phyloP scores from a whole-genome alignment of 1,284 basidiomycete genomes.

The Rhodotorula mucilaginosa region DNA sequence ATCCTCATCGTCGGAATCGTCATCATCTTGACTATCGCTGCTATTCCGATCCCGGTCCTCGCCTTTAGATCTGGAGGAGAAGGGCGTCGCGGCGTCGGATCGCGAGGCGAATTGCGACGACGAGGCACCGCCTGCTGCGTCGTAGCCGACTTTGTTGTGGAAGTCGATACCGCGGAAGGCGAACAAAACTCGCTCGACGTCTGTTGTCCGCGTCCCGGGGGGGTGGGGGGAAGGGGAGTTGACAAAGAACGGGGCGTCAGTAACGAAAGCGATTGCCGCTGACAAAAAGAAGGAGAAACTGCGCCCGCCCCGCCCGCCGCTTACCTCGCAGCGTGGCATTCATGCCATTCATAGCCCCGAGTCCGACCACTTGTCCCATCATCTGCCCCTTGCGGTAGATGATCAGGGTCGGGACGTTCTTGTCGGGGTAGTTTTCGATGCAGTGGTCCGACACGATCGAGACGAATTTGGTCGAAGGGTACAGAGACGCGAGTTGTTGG shows the following conservation, averaged over 20 bases:
- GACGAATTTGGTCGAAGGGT: slow-evolving; percentile 92
- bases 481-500: slow-evolving; percentile 68
- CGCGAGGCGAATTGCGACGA: slow-evolving; percentile 25
- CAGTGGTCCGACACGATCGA: slow-evolving; percentile 94
- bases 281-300: not conserved
- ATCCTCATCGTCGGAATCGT: slow-evolving; percentile 15
- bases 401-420: slow-evolving; percentile 85
- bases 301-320: not conserved
- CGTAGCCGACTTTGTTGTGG: slow-evolving; percentile 40
- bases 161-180: slow-evolving; percentile 43
- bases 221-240: not conserved
- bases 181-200: slow-evolving; percentile 42
- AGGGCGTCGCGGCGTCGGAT: slow-evolving; percentile 19
- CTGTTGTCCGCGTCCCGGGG: slow-evolving; percentile 10
- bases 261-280: too few species aligned
- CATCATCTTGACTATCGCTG: slow-evolving; percentile 12
- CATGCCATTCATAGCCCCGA: slow-evolving; percentile 62
- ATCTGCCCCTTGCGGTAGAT: slow-evolving; percentile 90
- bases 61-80: not conserved
- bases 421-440: slow-evolving; percentile 91
- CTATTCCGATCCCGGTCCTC: slow-evolving; percentile 3
- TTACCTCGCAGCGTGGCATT: slow-evolving; percentile 78
- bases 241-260: not conserved
- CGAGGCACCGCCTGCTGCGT: slow-evolving; percentile 3
- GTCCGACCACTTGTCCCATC: slow-evolving; percentile 74